Evolutionary conservation across 108 stramenopile species (phyloP).

Genomic region (Cylindrotheca fusiformis): DNA sequence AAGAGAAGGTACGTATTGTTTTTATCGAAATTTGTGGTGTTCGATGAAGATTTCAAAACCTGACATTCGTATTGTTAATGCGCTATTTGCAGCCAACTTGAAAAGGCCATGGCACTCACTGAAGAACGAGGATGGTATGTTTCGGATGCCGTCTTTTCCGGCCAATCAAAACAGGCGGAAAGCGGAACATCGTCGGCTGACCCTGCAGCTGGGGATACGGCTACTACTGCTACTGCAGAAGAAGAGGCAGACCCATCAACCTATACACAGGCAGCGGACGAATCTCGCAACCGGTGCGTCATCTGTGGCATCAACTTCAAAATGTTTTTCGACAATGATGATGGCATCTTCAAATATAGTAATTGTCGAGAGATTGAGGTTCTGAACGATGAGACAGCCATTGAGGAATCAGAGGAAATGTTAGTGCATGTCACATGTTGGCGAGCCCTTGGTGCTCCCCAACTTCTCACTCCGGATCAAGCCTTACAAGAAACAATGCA

Average conservation of each 20-base stretch:
- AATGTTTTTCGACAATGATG: slow-evolving; percentile 89
- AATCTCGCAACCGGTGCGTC: slow-evolving; percentile 70
- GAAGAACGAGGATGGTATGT: slow-evolving; percentile 87
- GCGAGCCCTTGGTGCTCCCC: slow-evolving; percentile 71
- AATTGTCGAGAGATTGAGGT: slow-evolving; percentile 82
- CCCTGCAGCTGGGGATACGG: slow-evolving; percentile 3
- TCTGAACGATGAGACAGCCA: slow-evolving; percentile 62
- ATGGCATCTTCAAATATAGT: slow-evolving; percentile 82
- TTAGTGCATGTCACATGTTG: slow-evolving; percentile 82
- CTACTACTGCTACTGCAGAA: slow-evolving; percentile 15
- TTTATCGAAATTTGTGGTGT: not conserved
- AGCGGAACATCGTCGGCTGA: not conserved
- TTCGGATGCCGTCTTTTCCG: slow-evolving; percentile 45
- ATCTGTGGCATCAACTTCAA: slow-evolving; percentile 85
- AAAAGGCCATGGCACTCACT: slow-evolving; percentile 71
- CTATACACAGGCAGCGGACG: slow-evolving; percentile 68
- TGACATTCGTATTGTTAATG: not conserved
- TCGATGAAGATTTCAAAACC: not conserved
- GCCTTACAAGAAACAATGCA: slow-evolving; percentile 32
- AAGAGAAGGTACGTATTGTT: slow-evolving; percentile 36
- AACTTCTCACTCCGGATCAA: slow-evolving; percentile 67
- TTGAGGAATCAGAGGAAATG: slow-evolving; percentile 50
- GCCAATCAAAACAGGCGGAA: slow-evolving; percentile 8
- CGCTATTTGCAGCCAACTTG: slow-evolving; percentile 46
- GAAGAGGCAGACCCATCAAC: slow-evolving; percentile 20